These are phyloP conservation scores for Ogataea pilisensis DNA, from an alignment of 805 yeast genomes.

Conservation along the genomic window DNA sequence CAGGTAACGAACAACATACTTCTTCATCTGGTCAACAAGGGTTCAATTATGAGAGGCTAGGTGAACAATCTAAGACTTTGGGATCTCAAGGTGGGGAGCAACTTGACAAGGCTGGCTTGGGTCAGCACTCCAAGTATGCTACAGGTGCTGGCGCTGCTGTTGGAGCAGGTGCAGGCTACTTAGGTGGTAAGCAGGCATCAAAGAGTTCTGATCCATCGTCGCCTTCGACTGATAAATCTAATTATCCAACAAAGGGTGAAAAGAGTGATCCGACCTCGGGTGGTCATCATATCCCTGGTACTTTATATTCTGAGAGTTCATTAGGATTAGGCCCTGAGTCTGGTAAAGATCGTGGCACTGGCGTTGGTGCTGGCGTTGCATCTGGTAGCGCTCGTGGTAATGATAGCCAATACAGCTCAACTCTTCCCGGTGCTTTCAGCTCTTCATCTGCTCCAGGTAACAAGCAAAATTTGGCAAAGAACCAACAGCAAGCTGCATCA, in stretches of 20 bases:
- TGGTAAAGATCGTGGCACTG: conserved; percentile 4
- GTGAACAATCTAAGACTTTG: conserved; percentile 6
- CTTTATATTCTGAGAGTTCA: too few species aligned
- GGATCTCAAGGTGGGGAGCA: conserved; percentile 10
- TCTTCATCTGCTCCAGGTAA: neutral
- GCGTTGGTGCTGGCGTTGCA: conserved; percentile 3
- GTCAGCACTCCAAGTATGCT: conserved; percentile 11
- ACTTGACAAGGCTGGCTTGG: conserved; percentile 9
- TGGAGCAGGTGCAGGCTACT: conserved; percentile 14
- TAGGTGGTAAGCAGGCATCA: neutral
- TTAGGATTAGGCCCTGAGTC: too few species aligned
- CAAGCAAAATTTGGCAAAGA: neutral
- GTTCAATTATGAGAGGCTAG: conserved; percentile 5
- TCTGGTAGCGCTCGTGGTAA: neutral
- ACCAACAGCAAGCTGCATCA: neutral
- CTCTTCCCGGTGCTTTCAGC: neutral
- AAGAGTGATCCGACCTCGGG: too few species aligned
- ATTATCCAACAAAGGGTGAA: too few species aligned
- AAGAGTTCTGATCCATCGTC: neutral
- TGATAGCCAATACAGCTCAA: neutral
- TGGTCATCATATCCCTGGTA: too few species aligned
- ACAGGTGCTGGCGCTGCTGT: conserved; percentile 9
- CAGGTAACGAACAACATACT: neutral
- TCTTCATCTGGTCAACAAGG: neutral
- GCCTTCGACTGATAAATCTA: neutral